Base-by-base conservation (phyloP, 139 green algal genomes). In the Chlamydomonas urium region DNA sequence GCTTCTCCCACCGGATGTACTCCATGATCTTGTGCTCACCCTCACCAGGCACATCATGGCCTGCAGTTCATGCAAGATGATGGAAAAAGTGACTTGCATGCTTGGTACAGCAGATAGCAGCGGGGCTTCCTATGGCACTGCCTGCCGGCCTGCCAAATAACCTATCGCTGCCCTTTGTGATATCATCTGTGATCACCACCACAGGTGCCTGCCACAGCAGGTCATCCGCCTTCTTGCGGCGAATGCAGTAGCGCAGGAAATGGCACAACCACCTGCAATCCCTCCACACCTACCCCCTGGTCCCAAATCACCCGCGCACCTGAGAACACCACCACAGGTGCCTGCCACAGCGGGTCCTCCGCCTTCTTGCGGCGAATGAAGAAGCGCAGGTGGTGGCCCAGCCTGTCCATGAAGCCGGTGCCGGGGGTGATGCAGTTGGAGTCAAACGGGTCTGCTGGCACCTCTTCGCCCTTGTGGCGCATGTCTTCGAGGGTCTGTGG, bases 21-120 rank as follows among this genome's bases (percentile, higher is more conserved):
- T 97, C 94, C 94, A 98, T 97, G 79, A 98, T 95, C 80, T 98
- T 98, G 88, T 98, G 94, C 83, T 98, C 94, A 2, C 93, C 94
- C 80, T 98, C 94, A 4, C 94, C 94, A 6, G 92, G 91, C 36
- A 98, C 91, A 42, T 97, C 90, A 74, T 95, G 91, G 45, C 73
- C 73, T 79, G 59, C n/a, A n/a, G n/a, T n/a, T n/a, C n/a, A n/a
- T n/a, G n/a, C n/a, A n/a, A n/a, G n/a, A n/a, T n/a, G n/a, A n/a
- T n/a, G n/a, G n/a, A n/a, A n/a, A n/a, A n/a, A n/a, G n/a, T n/a
- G n/a, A n/a, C n/a, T n/a, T n/a, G n/a, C n/a, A n/a, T n/a, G n/a
- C n/a, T n/a, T n/a, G n/a, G n/a, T n/a, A n/a, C n/a, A n/a, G n/a
- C n/a, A n/a, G n/a, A n/a, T n/a, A n/a, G n/a, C n/a, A n/a, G n/a